A percentile compares a stretch with the other conserved stretches of the same genome.
phyloP scores from a whole-genome alignment of 768 basidiomycete genomes.

The Obba rivulosa region DNA sequence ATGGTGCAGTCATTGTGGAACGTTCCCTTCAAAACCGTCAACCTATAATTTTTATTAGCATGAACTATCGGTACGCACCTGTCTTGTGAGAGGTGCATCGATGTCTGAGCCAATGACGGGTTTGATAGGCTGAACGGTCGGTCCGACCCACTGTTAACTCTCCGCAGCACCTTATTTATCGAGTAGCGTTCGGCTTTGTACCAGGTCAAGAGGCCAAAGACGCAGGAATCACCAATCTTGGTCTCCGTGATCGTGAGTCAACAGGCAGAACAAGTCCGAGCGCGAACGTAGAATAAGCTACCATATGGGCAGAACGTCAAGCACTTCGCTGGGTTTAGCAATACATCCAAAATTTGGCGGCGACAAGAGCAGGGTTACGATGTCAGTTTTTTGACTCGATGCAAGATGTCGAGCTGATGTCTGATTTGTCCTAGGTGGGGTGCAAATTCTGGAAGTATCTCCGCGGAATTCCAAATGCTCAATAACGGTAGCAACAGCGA shows the following conservation, averaged over 20 bases:
- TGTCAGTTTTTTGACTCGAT: slow-evolving; percentile 28
- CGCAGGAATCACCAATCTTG: slow-evolving; percentile 37
- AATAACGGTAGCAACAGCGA: slow-evolving; percentile 16
- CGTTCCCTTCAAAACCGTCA: slow-evolving; percentile 35
- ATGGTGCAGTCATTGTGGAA: not conserved
- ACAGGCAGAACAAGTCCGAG: not conserved
- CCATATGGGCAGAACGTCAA: slow-evolving; percentile 26
- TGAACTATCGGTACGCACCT: slow-evolving; percentile 39
- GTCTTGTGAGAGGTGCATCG: too few relatives aligned
- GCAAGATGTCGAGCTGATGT: slow-evolving; percentile 22
- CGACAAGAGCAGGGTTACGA: slow-evolving; percentile 36
- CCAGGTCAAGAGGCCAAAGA: slow-evolving; percentile 32
- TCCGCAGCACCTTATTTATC: too few relatives aligned
- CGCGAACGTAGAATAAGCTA: not conserved
- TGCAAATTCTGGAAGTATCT: slow-evolving; percentile 33
- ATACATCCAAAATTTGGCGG: slow-evolving; percentile 21
- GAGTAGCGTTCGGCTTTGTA: slow-evolving; percentile 33
- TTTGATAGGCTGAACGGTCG: not conserved
- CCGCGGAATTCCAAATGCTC: slow-evolving; percentile 23
- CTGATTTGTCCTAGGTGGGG: slow-evolving; percentile 27
- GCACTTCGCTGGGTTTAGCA: slow-evolving; percentile 31
- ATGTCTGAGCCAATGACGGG: too few relatives aligned
- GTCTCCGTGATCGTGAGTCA: slow-evolving; percentile 41
- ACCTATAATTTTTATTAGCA: slow-evolving; percentile 45
- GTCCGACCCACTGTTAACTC: not conserved